Base-by-base conservation (phyloP, 768 basidiomycete genomes). In the Hygrophorus pudorinus region DNA sequence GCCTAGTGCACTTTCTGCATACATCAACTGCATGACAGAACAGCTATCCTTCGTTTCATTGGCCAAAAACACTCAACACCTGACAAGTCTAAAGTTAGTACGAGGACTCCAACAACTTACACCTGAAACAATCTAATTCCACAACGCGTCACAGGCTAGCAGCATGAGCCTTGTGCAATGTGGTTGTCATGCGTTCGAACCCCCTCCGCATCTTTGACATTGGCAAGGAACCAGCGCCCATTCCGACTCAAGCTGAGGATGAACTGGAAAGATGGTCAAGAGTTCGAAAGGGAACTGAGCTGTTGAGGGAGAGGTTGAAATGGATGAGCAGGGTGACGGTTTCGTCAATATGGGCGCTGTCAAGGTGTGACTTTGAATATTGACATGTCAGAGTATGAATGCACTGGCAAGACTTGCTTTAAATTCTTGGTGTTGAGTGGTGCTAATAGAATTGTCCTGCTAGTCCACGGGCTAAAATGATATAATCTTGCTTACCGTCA, bases 161-260 rank as follows among this genome's bases (percentile, higher is more conserved):
- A 39, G 65, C 70, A 39, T 63, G 71, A 41, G 72, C 77, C n/a
- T 58, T 89, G 38, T 81, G 81, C 62, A 92, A 97, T 65, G 66
- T 99, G 39, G 83, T 97, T 38, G 81, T 94, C 27, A 92, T 91
- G 20, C 76, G 91, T 9, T 78, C 82, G 2, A 88, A 80, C 58
- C 61, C 85, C 38, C 65, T 98, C 42, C 79, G 91, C 41, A 73
- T 98, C 27, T 99, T 89, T 60, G 89, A 91, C 59, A 79, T 97
- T 30, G 65, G 79, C 38, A 84, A 91, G 55, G 79, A 85, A 54
- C 72, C 70, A 2, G 71, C 70, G 5, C 72, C 75, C 0, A 66
- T 85, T 35, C 66, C 68, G 6, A 56, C 67, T n/a, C 68, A 72
- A 44, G 64, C 62, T 18, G 80, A 85, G 44, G 77, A 77, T 58